phyloP scores from a whole-genome alignment of 768 basidiomycete genomes.

The Tylopilus vinaceipallidus region DNA sequence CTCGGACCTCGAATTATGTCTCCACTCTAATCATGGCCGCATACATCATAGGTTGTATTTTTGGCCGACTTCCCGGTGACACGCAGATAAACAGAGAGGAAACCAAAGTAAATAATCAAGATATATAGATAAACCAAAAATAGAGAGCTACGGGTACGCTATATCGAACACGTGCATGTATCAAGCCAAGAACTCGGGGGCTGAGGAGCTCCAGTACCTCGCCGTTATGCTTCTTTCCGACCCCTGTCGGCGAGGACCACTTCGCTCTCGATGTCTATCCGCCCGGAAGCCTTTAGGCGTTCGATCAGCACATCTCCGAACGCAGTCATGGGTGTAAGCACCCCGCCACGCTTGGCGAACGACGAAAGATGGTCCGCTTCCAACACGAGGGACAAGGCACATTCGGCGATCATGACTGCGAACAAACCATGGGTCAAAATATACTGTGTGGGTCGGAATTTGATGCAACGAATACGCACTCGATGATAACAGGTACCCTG shows the following conservation, averaged over 20 bases:
- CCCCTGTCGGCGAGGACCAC: conserved; percentile 27
- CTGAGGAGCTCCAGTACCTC: background rate
- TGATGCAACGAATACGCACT: background rate
- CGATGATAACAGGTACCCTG: conserved; percentile 51
- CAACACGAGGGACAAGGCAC: conserved; percentile 68
- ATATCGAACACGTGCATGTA: background rate
- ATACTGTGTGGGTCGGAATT: background rate
- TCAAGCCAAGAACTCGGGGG: background rate
- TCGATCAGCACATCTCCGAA: conserved; percentile 75
- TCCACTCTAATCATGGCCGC: background rate
- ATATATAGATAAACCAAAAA: background rate
- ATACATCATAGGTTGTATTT: background rate
- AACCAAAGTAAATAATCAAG: background rate
- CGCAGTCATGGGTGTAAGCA: conserved; percentile 81
- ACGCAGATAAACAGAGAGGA: background rate
- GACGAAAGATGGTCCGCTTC: conserved; percentile 53
- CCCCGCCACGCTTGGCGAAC: conserved; percentile 63
- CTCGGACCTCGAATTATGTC: background rate
- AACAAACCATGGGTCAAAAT: conserved; percentile 2
- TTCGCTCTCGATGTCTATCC: conserved; percentile 55
- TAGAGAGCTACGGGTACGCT: background rate
- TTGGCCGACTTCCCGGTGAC: background rate
- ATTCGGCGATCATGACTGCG: conserved; percentile 74
- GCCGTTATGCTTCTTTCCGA: conserved; percentile 10
- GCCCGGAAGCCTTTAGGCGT: conserved; percentile 57